These are phyloP conservation scores for Erodium texanum DNA, from an alignment of 441 rosid species.

Conservation along the genomic window DNA sequence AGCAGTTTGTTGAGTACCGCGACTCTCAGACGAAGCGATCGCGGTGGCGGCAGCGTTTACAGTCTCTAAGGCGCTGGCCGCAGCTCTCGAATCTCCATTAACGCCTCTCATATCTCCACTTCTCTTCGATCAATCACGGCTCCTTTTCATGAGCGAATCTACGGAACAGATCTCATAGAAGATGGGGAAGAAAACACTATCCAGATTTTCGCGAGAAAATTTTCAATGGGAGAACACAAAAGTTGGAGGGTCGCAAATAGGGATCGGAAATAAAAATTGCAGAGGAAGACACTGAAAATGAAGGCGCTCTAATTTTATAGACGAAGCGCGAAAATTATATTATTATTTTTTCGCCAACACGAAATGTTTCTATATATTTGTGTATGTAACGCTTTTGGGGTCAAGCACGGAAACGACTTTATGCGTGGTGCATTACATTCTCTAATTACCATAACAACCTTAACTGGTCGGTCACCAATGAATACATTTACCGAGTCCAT, in stretches of 20 bases:
- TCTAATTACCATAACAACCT: neutral
- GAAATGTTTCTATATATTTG: neutral
- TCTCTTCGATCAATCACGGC: neutral
- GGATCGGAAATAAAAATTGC: neutral
- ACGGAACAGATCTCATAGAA: no score
- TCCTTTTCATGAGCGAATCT: neutral
- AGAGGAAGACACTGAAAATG: neutral
- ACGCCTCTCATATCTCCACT: slow-evolving; percentile 28
- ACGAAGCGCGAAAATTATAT: neutral
- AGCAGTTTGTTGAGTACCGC: slow-evolving; percentile 47
- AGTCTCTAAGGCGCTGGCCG: slow-evolving; percentile 41
- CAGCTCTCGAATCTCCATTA: slow-evolving; percentile 6
- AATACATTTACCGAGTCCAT: no score
- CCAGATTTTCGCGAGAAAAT: slow-evolving; percentile 21
- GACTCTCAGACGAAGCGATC: slow-evolving; percentile 66
- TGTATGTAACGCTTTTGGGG: slow-evolving; percentile 19
- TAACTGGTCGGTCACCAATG: no score
- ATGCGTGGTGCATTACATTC: neutral
- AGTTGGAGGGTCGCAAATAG: no score
- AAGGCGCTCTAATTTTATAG: neutral
- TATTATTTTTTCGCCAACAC: no score
- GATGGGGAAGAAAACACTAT: neutral
- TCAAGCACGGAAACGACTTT: slow-evolving; percentile 9
- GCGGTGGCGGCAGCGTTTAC: slow-evolving; percentile 79
- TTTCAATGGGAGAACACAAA: neutral